These are phyloP conservation scores for Capsella rubella DNA, from an alignment of 441 rosid species.

Conservation along the genomic window DNA sequence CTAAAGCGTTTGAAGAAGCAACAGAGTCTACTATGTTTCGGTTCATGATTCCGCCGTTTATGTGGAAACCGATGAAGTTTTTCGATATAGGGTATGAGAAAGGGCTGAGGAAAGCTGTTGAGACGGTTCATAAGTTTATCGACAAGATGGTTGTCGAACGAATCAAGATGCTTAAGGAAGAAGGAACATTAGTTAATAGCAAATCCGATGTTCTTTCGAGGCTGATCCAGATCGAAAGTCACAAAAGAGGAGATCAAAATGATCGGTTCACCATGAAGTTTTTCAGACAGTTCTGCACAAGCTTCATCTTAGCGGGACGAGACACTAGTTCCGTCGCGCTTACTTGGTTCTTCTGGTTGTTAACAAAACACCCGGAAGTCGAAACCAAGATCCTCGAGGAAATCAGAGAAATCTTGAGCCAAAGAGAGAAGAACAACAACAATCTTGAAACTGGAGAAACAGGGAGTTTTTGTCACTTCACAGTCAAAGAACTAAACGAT, in stretches of 20 bases:
- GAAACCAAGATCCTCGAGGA: constrained; percentile 60
- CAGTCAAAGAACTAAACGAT: constrained; percentile 59
- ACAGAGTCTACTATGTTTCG: constrained; percentile 65
- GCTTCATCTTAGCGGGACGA: constrained; percentile 76
- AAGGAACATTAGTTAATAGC: constrained; percentile 45
- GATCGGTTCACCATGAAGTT: constrained; percentile 47
- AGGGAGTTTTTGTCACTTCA: constrained; percentile 43
- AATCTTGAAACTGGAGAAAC: constrained; percentile 7
- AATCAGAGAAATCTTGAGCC: constrained; percentile 48
- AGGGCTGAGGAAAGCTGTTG: constrained; percentile 57
- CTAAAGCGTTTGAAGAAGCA: constrained; percentile 82
- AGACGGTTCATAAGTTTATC: constrained; percentile 65
- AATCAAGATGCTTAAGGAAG: constrained; percentile 34
- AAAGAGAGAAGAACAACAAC: background rate
- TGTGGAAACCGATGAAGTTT: constrained; percentile 74
- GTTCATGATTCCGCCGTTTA: constrained; percentile 63
- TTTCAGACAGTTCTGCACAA: constrained; percentile 68
- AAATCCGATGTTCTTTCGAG: constrained; percentile 70
- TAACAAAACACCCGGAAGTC: constrained; percentile 54
- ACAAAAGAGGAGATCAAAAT: constrained; percentile 38
- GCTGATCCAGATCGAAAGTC: constrained; percentile 54
- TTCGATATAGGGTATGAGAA: constrained; percentile 66
- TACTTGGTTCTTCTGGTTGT: constrained; percentile 80
- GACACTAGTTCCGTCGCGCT: constrained; percentile 83
- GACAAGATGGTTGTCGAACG: constrained; percentile 58